Evolutionary conservation across 2,329 filamentous ascomycete genomes (phyloP).

Genomic region (Aspergillus unguis): DNA sequence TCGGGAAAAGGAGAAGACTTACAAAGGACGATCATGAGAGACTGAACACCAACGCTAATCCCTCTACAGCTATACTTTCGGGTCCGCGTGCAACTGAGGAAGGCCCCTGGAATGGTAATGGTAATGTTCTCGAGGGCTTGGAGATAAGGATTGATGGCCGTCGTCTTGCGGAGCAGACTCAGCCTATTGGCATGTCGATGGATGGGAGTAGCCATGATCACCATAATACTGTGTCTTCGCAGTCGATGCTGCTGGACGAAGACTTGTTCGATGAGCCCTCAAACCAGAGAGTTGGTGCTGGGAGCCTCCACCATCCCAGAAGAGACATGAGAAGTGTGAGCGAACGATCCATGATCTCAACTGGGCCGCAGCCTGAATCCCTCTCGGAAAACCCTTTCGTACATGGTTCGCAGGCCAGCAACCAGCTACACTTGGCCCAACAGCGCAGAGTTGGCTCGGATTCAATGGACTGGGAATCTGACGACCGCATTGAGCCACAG

Average conservation of each 20-base stretch:
- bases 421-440: neutral
- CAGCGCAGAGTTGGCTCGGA: neutral
- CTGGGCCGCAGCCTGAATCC: neutral
- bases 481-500: neutral
- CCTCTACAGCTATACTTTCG: neutral
- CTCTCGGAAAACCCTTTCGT: neutral
- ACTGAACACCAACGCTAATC: constrained; percentile 9
- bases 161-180: constrained; percentile 10
- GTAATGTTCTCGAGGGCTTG: constrained; percentile 15
- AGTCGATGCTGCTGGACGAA: constrained; percentile 36
- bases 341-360: neutral
- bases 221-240: constrained; percentile 10
- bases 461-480: neutral
- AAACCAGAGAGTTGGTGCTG: neutral
- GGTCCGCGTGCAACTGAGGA: constrained; percentile 1
- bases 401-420: neutral
- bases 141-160: constrained; percentile 24
- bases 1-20: constrained; percentile 36
- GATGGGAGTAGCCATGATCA: neutral
- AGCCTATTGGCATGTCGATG: neutral
- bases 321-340: neutral
- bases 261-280: neutral
- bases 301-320: neutral
- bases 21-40: constrained; percentile 30
- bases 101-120: constrained; percentile 1